Evolutionary conservation across 2,329 filamentous ascomycete genomes (phyloP).

Genomic region (Talaromyces albobiverticillius): DNA sequence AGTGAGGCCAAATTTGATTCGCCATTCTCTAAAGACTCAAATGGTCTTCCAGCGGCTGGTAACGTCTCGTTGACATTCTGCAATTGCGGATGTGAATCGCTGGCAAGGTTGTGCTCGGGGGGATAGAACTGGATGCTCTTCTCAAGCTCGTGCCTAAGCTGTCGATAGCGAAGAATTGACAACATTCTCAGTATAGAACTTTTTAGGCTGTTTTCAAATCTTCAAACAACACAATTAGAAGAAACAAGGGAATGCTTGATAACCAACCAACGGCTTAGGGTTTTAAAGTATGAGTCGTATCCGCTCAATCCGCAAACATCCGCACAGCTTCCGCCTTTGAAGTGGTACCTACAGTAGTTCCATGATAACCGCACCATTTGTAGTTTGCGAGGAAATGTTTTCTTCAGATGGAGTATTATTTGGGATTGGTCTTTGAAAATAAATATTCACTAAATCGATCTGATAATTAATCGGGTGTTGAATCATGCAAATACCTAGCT

Average conservation of each 20-base stretch:
- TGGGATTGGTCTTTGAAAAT: too few species aligned
- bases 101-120: background rate
- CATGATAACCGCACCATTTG: too few species aligned
- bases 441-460: too few species aligned
- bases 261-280: background rate
- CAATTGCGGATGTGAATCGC: background rate
- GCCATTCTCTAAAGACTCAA: background rate
- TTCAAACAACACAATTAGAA: background rate
- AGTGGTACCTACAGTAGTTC: too few species aligned
- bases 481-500: too few species aligned
- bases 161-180: conserved; percentile 2
- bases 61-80: background rate
- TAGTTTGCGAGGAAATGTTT: too few species aligned
- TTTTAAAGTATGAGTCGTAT: background rate
- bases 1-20: background rate
- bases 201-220: background rate
- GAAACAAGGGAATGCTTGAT: background rate
- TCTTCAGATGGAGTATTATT: too few species aligned
- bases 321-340: background rate
- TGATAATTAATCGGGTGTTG: too few species aligned
- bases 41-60: background rate
- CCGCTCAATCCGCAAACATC: conserved; percentile 5
- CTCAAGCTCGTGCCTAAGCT: conserved; percentile 3
- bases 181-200: background rate
- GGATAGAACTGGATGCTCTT: conserved; percentile 2